A percentile compares a stretch with the other conserved stretches of the same genome.
phyloP scores from a whole-genome alignment of 176 grass and related monocot species.

The Carex cristatella region DNA sequence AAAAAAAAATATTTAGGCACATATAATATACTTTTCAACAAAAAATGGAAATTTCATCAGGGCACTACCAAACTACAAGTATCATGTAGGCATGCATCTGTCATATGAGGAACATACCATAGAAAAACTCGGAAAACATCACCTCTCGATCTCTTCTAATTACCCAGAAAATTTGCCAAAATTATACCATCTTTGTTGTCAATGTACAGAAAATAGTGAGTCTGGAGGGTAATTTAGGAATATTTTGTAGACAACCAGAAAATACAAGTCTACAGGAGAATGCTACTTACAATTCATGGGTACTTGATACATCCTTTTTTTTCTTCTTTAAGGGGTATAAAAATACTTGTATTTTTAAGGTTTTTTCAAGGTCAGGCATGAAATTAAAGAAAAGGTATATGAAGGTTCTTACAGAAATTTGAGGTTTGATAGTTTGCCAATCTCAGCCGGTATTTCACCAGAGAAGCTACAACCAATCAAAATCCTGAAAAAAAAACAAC shows the following conservation, averaged over 20 bases:
- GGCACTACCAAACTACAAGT: not conserved
- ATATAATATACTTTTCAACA: not conserved
- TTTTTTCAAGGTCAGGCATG: not conserved
- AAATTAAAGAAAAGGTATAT: not conserved
- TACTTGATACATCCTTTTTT: not conserved
- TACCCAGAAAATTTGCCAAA: not conserved
- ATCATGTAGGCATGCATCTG: not conserved
- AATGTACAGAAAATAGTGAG: not conserved
- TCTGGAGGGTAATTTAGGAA: not conserved
- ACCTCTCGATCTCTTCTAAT: not conserved
- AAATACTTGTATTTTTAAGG: not conserved
- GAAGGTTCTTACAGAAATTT: conserved; percentile 52
- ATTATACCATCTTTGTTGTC: not conserved
- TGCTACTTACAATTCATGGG: not conserved
- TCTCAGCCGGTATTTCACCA: conserved; percentile 65
- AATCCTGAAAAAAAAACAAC: conserved; percentile 44
- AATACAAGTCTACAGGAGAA: not conserved
- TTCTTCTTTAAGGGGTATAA: not conserved
- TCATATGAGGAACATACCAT: not conserved
- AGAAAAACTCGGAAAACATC: not conserved
- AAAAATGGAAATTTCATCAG: not conserved
- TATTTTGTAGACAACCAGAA: not conserved
- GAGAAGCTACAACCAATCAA: conserved; percentile 68
- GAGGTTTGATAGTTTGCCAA: conserved; percentile 55
- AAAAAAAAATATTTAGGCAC: not conserved